Conservation (phyloP, 768 basidiomycete genomes). For the Panellus pusillus region DNA sequence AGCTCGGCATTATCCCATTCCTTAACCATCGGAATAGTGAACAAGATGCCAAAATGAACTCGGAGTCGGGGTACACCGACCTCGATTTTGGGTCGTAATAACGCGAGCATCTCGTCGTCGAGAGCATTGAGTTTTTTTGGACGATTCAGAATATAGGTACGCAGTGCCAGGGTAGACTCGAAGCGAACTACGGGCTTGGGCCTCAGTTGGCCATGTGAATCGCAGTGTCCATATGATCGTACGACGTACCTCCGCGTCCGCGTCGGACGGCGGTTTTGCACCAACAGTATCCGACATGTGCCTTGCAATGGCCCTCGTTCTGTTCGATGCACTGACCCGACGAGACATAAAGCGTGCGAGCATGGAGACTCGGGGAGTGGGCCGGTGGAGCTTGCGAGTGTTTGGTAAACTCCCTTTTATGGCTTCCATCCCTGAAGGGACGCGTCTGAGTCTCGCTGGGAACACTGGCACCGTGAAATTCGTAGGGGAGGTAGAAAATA, state of each 20-base stretch:
- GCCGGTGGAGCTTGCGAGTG: neutral
- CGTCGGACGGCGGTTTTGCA: constrained; percentile 26
- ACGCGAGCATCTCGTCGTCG: constrained; percentile 72
- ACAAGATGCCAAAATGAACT: constrained; percentile 6
- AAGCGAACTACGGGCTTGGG: constrained; percentile 59
- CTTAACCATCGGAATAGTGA: constrained; percentile 36
- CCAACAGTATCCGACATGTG: constrained; percentile 47
- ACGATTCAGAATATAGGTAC: constrained; percentile 80
- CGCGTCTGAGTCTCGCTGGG: constrained; percentile 54
- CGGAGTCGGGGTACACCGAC: constrained; percentile 39
- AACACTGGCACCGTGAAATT: constrained; percentile 71
- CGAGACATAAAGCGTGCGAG: constrained; percentile 42
- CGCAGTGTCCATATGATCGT: constrained; percentile 3
- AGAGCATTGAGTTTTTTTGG: constrained; percentile 81
- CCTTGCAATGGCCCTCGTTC: constrained; percentile 45
- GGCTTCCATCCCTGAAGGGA: constrained; percentile 40
- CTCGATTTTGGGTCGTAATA: constrained; percentile 73
- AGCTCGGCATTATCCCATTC: constrained; percentile 75
- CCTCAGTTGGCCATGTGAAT: constrained; percentile 20
- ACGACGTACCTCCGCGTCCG: constrained; percentile 37
- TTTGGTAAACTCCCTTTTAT: constrained; percentile 14
- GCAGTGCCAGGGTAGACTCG: constrained; percentile 60
- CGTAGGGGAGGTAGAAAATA: constrained; percentile 61
- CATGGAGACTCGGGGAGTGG: too few relatives aligned
- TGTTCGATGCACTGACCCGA: constrained; percentile 36